phyloP scores from a whole-genome alignment of 495 filamentous ascomycete species.

The Rhizodiscina lignyota region DNA sequence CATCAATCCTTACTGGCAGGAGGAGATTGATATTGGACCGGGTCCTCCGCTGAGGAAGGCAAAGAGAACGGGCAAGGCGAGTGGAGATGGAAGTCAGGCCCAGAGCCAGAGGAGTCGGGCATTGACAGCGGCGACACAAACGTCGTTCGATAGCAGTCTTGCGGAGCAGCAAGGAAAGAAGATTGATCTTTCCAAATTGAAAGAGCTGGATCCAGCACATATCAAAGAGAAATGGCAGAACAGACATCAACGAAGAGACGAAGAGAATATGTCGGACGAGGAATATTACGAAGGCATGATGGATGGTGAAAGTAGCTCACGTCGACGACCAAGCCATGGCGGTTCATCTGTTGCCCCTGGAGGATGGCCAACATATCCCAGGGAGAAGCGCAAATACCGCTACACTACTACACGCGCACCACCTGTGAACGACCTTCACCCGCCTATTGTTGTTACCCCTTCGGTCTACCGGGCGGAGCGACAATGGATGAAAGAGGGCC shows the following conservation, averaged over 20 bases:
- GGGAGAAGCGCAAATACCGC: background rate
- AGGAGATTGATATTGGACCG: slow-evolving; percentile 1
- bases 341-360: background rate
- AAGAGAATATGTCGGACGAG: background rate
- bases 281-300: background rate
- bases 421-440: slow-evolving; percentile 1
- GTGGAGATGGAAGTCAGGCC: background rate
- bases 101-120: background rate
- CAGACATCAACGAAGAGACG: background rate
- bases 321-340: background rate
- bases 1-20: slow-evolving; percentile 1
- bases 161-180: too few species aligned
- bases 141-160: background rate
- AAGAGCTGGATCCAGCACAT: background rate
- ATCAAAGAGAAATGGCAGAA: background rate
- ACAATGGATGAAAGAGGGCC: background rate
- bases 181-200: background rate
- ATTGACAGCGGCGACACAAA: background rate
- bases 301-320: background rate
- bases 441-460: background rate
- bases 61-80: background rate
- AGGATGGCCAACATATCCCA: background rate
- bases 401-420: background rate
- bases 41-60: background rate
- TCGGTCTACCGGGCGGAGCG: background rate